Conservation (phyloP, 129 eudicot genomes). For the Glebionis coronaria region DNA sequence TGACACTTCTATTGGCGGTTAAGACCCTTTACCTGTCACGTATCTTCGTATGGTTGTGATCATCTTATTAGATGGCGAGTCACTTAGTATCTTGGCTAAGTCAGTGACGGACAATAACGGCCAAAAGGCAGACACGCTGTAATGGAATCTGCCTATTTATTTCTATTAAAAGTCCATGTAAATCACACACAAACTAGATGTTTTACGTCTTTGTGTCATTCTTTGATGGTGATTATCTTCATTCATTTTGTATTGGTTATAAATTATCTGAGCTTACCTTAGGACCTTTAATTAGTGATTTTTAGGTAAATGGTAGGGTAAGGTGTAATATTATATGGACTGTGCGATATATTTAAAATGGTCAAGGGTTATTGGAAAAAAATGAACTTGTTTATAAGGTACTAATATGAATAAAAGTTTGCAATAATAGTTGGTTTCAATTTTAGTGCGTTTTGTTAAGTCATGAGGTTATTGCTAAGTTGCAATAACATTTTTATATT, state of each 20-base stretch:
- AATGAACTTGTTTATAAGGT: conserved; percentile 3
- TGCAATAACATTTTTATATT: conserved; percentile 17
- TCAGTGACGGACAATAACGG: background rate
- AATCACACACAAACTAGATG: conserved; percentile 13
- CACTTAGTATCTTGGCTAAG: background rate
- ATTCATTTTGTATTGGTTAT: background rate
- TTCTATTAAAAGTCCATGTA: background rate
- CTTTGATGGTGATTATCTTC: background rate
- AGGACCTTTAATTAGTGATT: background rate
- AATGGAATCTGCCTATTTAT: background rate
- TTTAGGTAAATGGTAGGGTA: background rate
- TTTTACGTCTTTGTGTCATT: background rate
- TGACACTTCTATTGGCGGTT: background rate
- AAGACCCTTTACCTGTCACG: background rate
- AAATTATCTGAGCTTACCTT: conserved; percentile 4
- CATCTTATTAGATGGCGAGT: background rate
- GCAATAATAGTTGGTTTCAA: background rate
- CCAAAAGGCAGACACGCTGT: background rate
- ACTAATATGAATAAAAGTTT: conserved; percentile 10
- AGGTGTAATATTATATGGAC: background rate
- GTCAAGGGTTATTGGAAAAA: background rate
- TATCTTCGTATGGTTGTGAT: background rate
- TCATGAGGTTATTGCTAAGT: conserved; percentile 6
- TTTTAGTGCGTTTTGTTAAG: conserved; percentile 1
- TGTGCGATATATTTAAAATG: conserved; percentile 9